These are phyloP conservation scores for Echinosophora koreensis DNA, from an alignment of 306 rosid genomes.

Conservation along the genomic window DNA sequence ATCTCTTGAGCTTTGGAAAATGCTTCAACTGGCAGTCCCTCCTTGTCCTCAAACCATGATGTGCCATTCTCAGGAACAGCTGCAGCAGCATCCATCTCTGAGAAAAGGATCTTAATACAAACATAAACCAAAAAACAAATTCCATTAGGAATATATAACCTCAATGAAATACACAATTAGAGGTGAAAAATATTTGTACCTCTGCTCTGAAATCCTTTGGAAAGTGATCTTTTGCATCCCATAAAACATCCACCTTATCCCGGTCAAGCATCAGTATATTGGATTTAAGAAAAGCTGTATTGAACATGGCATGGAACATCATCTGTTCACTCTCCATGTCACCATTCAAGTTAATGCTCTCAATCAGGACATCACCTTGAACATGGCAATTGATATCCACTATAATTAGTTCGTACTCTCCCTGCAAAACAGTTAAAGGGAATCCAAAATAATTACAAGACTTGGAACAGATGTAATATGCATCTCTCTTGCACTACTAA, in stretches of 20 bases:
- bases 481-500: background rate
- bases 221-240: constrained; percentile 70
- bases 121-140: constrained; percentile 35
- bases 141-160: constrained; percentile 36
- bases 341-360: constrained; percentile 64
- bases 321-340: constrained; percentile 63
- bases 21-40: constrained; percentile 78
- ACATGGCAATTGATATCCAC: constrained; percentile 69
- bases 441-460: constrained; percentile 31
- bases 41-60: constrained; percentile 69
- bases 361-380: constrained; percentile 82
- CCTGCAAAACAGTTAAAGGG: constrained; percentile 52
- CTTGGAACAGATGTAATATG: background rate
- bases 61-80: constrained; percentile 42
- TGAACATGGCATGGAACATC: constrained; percentile 77
- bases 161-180: background rate
- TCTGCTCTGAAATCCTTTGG: constrained; percentile 77
- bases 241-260: constrained; percentile 72
- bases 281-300: constrained; percentile 75
- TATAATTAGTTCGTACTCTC: constrained; percentile 68
- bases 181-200: constrained; percentile 57
- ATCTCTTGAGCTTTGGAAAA: constrained; percentile 80
- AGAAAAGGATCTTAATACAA: constrained; percentile 71
- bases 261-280: constrained; percentile 71
- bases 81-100: constrained; percentile 75